Evolutionary conservation across 306 rosid genomes (phyloP), one percentile per base, ranked within the genome.

Genomic region (Hippophae tibetana): DNA sequence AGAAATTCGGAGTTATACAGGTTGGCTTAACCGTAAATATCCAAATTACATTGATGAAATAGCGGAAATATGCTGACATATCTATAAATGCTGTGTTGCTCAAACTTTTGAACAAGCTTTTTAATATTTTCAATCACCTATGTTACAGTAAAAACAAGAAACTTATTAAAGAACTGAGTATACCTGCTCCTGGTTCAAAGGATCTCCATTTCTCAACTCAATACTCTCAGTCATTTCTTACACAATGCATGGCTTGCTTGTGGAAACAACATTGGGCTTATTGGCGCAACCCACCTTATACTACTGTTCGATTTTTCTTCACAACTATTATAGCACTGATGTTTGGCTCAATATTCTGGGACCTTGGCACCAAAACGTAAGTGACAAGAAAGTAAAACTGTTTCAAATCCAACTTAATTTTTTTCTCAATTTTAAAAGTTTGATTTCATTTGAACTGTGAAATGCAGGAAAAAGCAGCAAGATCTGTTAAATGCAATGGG

Each of bases 211-310:
- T 83, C 64, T 61, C 82, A 2, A 72, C 82, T 12, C 65, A 64
- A 65, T 79, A 60, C 76, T 64, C 88, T 5, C 81, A 72, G 47
- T 43, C 95, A 64, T 78, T 81, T 67, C 53, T 50, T 50, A 61
- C 52, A 9, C 86, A 81, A 71, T 78, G 70, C 63, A 58, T 74
- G 52, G 88, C 88, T 47, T 84, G 90, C 55, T 76, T 84, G 31
- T 81, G 90, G 88, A 83, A 84, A 58, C 95, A 84, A 52, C 84
- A 73, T 57, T 79, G 80, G 90, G 84, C 89, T 7, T 79, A 73
- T 47, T 79, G 88, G 90, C 73, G 86, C 12, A 84, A 87, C 57
- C 95, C 89, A 0, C 64, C 73, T 9, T 84, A 87, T 58, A 84
- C 84, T 10, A 81, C 84, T 0, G 77, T 83, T 14, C 72, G 86